Base-by-base conservation (phyloP, 176 grass and related monocot species). In the Aegilops bicornis region DNA sequence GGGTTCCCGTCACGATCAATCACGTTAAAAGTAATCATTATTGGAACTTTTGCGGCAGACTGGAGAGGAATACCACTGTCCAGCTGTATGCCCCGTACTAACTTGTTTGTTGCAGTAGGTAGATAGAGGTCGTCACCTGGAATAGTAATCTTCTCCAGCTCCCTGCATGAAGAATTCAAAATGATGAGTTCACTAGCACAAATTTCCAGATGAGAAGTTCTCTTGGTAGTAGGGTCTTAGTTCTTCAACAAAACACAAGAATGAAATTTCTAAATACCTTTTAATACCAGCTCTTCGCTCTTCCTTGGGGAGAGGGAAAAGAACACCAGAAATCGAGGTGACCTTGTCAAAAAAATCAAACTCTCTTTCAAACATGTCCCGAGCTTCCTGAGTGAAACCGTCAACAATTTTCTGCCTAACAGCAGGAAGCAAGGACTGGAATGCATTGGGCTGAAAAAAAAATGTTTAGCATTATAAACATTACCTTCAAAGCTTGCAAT, bases 21-120 rank as follows among this genome's bases (percentile, higher is more conserved):
- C 45, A 99, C 97, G 24, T 96, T 96, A 85, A 99, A 99, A 83
- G 97, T 96, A 83, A 99, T 99, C 97, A 99, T 99, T 82, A 99
- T 99, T 37, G 97, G 97, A 91, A 99, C 97, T 96, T 99, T 99
- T 86, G 97, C 97, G 30, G 97, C 97, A 67, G 97, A 99, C 79
- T 99, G 97, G 73, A 99, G 97, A 35, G 97, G 97, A 81, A 96
- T 99, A 48, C 97, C 97, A 72, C 97, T 99, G 83, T 96, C 94
- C 85, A 99, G 76, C 82, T 94, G 93, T 88, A 99, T 96, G 77
- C 97, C 94, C 86, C 80, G 84, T 48, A 99, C 97, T 72, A 99
- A 85, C 86, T 96, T 99, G 84, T 94, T 99, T 85, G 92, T 91
- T 83, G 97, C 97, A 72, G 97, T 99, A 79, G 97, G 97, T 73